Evolutionary conservation across 2,329 filamentous ascomycete species (phyloP).

Genomic region (Camptophora hylomeconis): DNA sequence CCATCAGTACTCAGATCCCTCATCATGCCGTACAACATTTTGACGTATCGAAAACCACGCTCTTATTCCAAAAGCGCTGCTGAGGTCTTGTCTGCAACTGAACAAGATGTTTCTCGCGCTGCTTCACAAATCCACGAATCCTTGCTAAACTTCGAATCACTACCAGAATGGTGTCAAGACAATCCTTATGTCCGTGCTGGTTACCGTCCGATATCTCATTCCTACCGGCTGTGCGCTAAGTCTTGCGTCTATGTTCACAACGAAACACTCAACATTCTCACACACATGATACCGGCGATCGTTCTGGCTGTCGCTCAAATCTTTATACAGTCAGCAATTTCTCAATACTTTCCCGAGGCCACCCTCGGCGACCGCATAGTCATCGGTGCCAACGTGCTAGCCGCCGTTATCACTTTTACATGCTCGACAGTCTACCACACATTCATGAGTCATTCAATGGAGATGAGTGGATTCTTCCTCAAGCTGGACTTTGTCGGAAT

Average conservation of each 20-base stretch:
- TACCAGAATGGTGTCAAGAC: constrained; percentile 32
- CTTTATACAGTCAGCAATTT: constrained; percentile 14
- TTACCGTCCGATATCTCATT: constrained; percentile 32
- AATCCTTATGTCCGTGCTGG: constrained; percentile 30
- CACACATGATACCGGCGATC: constrained; percentile 33
- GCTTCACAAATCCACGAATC: constrained; percentile 4
- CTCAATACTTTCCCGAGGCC: constrained; percentile 24
- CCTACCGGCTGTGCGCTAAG: constrained; percentile 23
- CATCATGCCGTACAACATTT: too few species aligned
- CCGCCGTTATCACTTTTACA: constrained; percentile 13
- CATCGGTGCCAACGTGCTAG: constrained; percentile 28
- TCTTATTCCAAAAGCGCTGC: constrained; percentile 11
- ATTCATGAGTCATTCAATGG: constrained; percentile 22
- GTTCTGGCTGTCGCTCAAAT: constrained; percentile 22
- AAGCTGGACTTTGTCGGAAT: constrained; percentile 24
- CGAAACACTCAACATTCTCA: constrained; percentile 32
- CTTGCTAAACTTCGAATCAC: constrained; percentile 22
- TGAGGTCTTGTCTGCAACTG: constrained; percentile 4
- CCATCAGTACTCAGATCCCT: too few species aligned
- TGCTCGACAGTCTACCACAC: constrained; percentile 23
- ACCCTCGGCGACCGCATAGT: constrained; percentile 24
- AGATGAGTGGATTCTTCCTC: constrained; percentile 17
- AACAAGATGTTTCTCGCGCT: constrained; percentile 8
- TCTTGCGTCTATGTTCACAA: constrained; percentile 33
- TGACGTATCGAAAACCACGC: constrained; percentile 14